Percentiles rank a stretch among this genome's conserved stretches.
Conservation (phyloP, 768 basidiomycete species). For the Dacryopinax spathularia region DNA sequence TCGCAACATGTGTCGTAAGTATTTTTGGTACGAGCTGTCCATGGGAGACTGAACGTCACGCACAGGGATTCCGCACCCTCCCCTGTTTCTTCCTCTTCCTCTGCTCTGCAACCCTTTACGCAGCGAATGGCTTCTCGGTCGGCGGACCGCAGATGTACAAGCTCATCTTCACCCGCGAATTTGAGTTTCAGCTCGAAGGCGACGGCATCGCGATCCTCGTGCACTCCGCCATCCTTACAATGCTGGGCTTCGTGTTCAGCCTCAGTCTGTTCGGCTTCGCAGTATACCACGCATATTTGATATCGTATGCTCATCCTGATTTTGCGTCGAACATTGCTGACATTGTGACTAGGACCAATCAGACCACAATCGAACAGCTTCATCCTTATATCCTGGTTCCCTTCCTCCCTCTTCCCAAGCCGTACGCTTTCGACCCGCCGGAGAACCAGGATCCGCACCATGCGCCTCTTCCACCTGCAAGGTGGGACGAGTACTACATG, state of each 20-base stretch:
- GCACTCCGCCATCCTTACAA: background rate
- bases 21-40: background rate
- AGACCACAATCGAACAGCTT: background rate
- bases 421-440: background rate
- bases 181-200: background rate
- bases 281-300: background rate
- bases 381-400: background rate
- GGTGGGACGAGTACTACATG: conserved; percentile 2
- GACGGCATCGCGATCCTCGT: background rate
- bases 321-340: background rate
- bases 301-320: background rate
- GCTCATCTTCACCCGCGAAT: background rate
- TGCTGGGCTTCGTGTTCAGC: background rate
- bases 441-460: background rate
- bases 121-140: background rate
- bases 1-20: background rate
- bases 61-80: background rate
- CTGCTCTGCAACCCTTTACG: background rate
- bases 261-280: background rate
- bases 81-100: background rate
- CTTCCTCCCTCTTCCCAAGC: background rate
- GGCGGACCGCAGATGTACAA: background rate
- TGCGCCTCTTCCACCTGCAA: background rate
- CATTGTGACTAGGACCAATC: background rate
- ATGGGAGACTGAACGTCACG: background rate